Conservation (phyloP, 306 rosid genomes). For the Fagus sylvatica region DNA sequence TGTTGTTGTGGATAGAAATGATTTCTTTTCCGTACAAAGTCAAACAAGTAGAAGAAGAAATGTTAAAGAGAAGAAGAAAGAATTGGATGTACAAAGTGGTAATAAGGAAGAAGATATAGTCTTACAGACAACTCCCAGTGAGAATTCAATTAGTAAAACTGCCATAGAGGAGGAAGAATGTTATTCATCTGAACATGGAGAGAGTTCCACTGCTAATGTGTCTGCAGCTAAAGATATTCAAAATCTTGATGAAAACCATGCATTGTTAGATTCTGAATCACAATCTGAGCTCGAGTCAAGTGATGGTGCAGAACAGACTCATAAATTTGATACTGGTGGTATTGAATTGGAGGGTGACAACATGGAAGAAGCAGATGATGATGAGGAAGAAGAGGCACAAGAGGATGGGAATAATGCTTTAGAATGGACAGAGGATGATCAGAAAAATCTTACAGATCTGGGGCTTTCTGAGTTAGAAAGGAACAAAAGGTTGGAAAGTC, state of each 20-base stretch:
- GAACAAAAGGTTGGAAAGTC: conserved; percentile 70
- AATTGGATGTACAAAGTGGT: conserved; percentile 37
- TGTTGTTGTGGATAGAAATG: conserved; percentile 27
- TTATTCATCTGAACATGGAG: conserved; percentile 21
- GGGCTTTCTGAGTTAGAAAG: conserved; percentile 85
- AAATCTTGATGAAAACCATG: not conserved
- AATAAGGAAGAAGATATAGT: conserved; percentile 28
- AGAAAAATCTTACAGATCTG: conserved; percentile 67
- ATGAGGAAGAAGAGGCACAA: conserved; percentile 32
- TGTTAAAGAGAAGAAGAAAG: conserved; percentile 32
- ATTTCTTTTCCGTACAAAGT: conserved; percentile 26
- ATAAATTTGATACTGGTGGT: conserved; percentile 9
- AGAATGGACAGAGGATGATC: conserved; percentile 89
- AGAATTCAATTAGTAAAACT: conserved; percentile 13
- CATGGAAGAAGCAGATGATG: conserved; percentile 41
- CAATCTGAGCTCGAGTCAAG: conserved; percentile 23
- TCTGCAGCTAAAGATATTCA: conserved; percentile 9
- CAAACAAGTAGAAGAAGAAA: conserved; percentile 55
- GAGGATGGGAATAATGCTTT: conserved; percentile 54
- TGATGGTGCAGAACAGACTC: conserved; percentile 12
- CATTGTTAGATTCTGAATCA: conserved; percentile 37
- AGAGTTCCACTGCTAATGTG: conserved; percentile 28
- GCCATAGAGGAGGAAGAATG: conserved; percentile 1
- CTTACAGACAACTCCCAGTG: conserved; percentile 16
- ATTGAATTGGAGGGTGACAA: conserved; percentile 20